Evolutionary conservation across 169 alveolate genomes (phyloP).

Genomic region (Plasmodium fragile): DNA sequence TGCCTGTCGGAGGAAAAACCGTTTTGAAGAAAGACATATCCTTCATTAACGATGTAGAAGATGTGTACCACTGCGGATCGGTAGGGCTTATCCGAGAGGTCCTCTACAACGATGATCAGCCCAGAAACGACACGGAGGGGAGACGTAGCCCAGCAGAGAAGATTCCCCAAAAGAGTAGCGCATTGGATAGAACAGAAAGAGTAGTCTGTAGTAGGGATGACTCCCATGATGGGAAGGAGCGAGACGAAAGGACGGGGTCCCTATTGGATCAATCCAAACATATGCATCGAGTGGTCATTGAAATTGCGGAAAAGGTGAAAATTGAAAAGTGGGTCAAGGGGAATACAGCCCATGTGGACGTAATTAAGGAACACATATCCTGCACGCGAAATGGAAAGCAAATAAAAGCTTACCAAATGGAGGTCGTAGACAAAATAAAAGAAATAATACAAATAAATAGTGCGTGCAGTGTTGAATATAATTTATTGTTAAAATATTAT

Average conservation of each 20-base stretch:
- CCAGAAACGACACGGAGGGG: background rate
- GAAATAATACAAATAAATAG: slow-evolving; percentile 30
- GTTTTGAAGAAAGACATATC: slow-evolving; percentile 41
- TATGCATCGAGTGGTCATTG: slow-evolving; percentile 14
- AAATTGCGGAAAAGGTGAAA: slow-evolving; percentile 18
- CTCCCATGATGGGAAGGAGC: background rate
- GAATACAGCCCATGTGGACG: slow-evolving; percentile 6
- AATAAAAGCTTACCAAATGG: slow-evolving; percentile 43
- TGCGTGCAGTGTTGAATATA: slow-evolving; percentile 29
- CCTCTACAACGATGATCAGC: background rate
- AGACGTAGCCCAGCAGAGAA: background rate
- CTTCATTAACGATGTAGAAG: background rate
- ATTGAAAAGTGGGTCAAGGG: slow-evolving; percentile 36
- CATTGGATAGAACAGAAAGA: background rate
- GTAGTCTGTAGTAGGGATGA: background rate
- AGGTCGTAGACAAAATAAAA: slow-evolving; percentile 53
- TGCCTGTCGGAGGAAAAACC: background rate
- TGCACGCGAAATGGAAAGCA: background rate
- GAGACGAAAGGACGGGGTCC: background rate
- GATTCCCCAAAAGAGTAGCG: background rate
- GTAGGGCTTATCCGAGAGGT: slow-evolving; percentile 26
- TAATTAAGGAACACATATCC: background rate
- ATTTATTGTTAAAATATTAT: slow-evolving; percentile 50
- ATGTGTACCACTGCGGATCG: slow-evolving; percentile 29
- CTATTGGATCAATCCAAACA: background rate